Evolutionary conservation across 768 basidiomycete species (phyloP), one percentile per base, ranked within the genome.

Genomic region (Crucibulum laeve): DNA sequence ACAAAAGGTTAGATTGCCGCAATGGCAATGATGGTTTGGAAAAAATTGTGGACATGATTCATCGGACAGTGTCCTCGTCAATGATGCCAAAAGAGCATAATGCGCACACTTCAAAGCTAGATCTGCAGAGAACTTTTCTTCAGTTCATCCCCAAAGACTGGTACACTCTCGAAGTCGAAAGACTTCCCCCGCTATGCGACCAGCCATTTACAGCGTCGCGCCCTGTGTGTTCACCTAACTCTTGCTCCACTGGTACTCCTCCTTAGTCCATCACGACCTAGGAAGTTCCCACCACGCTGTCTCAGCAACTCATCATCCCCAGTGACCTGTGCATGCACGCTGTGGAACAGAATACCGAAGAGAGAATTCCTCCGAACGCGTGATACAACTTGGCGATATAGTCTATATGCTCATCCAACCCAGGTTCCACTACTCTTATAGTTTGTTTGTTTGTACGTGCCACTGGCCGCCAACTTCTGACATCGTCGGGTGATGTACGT

Each of bases 141-240:
- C 11, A 37, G 35, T 13, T 13, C 10, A 37, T 21, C 35, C 18
- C 35, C 18, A 19, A 21, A 3, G 35, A 3, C 10, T 10, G 40
- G 54, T 57, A 30, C 49, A 65, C 71, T 74, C 67, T 73, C 68
- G 68, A 72, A 65, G 61, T 53, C 53, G 37, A 25, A 23, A 35
- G 51, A 56, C 60, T 67, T 70, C 67, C 73, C 73, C 72, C 69
- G 56, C 61, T 45, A 51, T 53, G 37, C 49, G 25, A 52, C 59
- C 36, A 54, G 53, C 42, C 49, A 53, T 22, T 36, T 36, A 50
- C 52, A 54, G 23, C 61, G 51, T 49, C 28, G 60, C 57, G 58
- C 57, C 54, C 52, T 43, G 19, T 53, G 59, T 61, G 47, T 61
- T 67, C 54, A 52, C 61, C 51, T 53, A 51, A 53, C 46, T 56